A percentile compares a stretch with the other conserved stretches of the same genome.
Conservation (phyloP, 345 rosid genomes). For the Ceriops tagal region DNA sequence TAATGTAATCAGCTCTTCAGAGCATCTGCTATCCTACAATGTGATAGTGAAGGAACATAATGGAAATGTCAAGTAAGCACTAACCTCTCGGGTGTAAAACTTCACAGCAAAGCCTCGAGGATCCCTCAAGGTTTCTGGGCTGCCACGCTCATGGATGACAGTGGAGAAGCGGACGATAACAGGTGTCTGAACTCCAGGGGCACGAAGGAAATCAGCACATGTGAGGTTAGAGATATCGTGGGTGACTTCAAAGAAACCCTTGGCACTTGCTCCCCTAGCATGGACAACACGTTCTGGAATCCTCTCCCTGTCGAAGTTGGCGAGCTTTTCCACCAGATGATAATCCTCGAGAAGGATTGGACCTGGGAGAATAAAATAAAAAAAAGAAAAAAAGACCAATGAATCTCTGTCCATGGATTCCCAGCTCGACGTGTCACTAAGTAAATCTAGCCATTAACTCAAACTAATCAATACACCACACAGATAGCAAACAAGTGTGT, state of each 20-base stretch:
- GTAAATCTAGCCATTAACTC: no score
- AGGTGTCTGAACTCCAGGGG: constrained; percentile 92
- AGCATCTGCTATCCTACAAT: background rate
- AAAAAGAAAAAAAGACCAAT: background rate
- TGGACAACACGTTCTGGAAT: constrained; percentile 99
- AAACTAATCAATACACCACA: no score
- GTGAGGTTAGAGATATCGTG: constrained; percentile 74
- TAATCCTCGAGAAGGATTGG: constrained; percentile 96
- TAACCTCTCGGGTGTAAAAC: constrained; percentile 97
- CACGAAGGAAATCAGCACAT: constrained; percentile 93
- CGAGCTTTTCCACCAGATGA: constrained; percentile 86
- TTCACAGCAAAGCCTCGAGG: constrained; percentile 98
- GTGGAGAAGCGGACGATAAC: constrained; percentile 96
- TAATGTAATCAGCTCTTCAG: no score
- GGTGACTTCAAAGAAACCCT: constrained; percentile 98
- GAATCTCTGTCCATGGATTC: background rate
- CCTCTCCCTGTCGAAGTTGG: constrained; percentile 88
- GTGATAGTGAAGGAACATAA: background rate
- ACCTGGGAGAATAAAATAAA: constrained; percentile 43
- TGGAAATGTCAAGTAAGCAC: background rate
- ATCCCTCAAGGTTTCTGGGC: constrained; percentile 95
- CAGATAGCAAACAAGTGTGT: no score
- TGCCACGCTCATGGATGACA: constrained; percentile 97
- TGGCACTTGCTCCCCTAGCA: constrained; percentile 97
- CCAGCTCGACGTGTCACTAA: background rate